phyloP scores from a whole-genome alignment of 345 rosid species.

The Leavenworthia alabamica region DNA sequence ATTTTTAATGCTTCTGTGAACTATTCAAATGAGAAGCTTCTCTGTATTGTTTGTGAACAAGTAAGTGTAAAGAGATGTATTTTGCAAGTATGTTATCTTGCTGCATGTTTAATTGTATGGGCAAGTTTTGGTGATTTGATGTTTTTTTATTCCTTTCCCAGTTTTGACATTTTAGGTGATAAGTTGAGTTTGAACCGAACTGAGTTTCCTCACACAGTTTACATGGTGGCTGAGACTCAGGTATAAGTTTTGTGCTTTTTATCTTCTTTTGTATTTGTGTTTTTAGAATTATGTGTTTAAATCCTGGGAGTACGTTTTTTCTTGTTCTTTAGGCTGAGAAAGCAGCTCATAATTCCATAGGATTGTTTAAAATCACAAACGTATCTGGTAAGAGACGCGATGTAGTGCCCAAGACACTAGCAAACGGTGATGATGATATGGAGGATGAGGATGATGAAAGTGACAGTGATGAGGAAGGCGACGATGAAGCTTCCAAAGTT shows the following conservation, averaged over 20 bases:
- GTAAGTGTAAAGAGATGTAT: no score
- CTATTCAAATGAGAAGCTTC: neutral
- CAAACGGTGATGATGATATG: constrained; percentile 45
- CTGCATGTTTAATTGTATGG: neutral
- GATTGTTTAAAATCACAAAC: constrained; percentile 66
- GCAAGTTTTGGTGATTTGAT: constrained; percentile 1
- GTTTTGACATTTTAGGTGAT: constrained; percentile 82
- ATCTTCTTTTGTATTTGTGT: neutral
- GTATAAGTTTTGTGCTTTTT: constrained; percentile 34
- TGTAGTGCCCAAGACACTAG: constrained; percentile 47
- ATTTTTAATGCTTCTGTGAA: no score
- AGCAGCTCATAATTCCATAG: constrained; percentile 66
- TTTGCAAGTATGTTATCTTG: neutral
- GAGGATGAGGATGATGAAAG: constrained; percentile 51
- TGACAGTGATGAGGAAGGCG: constrained; percentile 64
- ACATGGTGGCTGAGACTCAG: constrained; percentile 90
- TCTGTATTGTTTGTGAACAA: neutral
- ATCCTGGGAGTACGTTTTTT: neutral
- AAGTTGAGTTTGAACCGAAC: constrained; percentile 73
- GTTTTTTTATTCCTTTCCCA: constrained; percentile 31
- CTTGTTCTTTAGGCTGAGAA: constrained; percentile 67
- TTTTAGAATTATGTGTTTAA: neutral
- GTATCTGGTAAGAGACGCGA: constrained; percentile 81
- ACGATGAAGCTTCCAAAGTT: constrained; percentile 44
- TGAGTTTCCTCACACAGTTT: constrained; percentile 79